phyloP scores from a whole-genome alignment of 257 asterid species.

The Solanum appendiculatum region DNA sequence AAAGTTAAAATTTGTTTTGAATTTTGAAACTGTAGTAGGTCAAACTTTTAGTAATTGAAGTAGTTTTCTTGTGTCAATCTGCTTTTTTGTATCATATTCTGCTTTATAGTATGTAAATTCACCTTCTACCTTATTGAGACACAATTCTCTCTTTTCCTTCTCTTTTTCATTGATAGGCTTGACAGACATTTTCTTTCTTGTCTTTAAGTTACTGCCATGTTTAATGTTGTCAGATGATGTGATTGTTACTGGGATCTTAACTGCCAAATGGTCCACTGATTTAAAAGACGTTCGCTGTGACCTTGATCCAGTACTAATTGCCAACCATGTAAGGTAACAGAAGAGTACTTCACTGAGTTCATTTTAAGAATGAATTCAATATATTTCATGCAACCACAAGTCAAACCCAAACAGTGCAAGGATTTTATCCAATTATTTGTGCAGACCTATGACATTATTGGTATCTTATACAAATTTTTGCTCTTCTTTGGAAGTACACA shows the following conservation, averaged over 20 bases:
- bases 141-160: neutral
- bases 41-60: neutral
- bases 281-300: constrained; percentile 88
- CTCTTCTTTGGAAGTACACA: neutral
- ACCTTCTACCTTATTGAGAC: neutral
- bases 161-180: neutral
- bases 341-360: neutral
- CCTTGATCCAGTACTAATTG: constrained; percentile 91
- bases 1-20: neutral
- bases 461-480: neutral
- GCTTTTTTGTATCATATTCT: neutral
- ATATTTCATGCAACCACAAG: neutral
- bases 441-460: neutral
- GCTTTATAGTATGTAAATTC: neutral
- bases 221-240: constrained; percentile 67
- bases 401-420: neutral
- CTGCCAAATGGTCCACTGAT: constrained; percentile 85
- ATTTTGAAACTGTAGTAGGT: neutral
- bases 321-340: constrained; percentile 73
- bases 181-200: neutral
- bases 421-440: neutral
- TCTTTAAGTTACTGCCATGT: constrained; percentile 1
- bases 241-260: constrained; percentile 84
- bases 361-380: neutral
- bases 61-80: neutral